A percentile compares a stretch with the other conserved stretches of the same genome.
Evolutionary conservation across 225 moss, liverwort and hornwort genomes (phyloP).

Genomic region (Physcomitrellopsis africana): DNA sequence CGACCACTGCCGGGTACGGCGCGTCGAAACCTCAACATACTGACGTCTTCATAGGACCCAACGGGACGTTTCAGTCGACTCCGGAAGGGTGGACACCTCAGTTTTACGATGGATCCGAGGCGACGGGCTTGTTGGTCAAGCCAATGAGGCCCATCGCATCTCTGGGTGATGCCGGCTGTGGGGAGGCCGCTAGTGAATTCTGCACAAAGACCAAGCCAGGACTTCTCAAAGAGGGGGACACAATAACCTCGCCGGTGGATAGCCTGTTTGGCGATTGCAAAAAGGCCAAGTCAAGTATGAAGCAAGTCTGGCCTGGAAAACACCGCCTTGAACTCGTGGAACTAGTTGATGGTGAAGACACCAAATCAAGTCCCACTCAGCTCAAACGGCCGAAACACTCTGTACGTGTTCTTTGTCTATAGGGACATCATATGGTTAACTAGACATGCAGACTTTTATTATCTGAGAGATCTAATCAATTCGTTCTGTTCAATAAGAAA

Average conservation of each 20-base stretch:
- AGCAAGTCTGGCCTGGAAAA: conserved; percentile 36
- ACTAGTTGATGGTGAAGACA: conserved; percentile 33
- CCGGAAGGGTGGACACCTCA: conserved; percentile 53
- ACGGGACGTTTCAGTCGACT: conserved; percentile 41
- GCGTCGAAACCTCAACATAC: conserved; percentile 29
- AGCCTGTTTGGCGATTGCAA: conserved; percentile 7
- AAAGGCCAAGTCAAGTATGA: background rate
- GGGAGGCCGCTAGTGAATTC: conserved; percentile 22
- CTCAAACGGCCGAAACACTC: conserved; percentile 58
- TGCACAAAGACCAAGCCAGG: background rate
- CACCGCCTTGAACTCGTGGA: conserved; percentile 49
- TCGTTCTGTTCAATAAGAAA: too few relatives aligned
- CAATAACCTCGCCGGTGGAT: background rate
- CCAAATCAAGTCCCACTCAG: conserved; percentile 26
- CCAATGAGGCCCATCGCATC: conserved; percentile 42
- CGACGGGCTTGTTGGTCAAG: conserved; percentile 1
- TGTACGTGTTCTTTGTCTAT: background rate
- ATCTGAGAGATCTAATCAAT: too few relatives aligned
- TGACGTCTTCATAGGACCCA: conserved; percentile 42
- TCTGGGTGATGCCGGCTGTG: conserved; percentile 27
- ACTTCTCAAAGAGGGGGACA: too few relatives aligned
- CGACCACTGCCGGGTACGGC: background rate
- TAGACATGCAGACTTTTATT: too few relatives aligned
- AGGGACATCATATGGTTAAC: too few relatives aligned
- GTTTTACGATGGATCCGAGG: conserved; percentile 28